Base-by-base conservation (phyloP, 2,329 filamentous ascomycete species). In the Plectosphaerella cucumerina region DNA sequence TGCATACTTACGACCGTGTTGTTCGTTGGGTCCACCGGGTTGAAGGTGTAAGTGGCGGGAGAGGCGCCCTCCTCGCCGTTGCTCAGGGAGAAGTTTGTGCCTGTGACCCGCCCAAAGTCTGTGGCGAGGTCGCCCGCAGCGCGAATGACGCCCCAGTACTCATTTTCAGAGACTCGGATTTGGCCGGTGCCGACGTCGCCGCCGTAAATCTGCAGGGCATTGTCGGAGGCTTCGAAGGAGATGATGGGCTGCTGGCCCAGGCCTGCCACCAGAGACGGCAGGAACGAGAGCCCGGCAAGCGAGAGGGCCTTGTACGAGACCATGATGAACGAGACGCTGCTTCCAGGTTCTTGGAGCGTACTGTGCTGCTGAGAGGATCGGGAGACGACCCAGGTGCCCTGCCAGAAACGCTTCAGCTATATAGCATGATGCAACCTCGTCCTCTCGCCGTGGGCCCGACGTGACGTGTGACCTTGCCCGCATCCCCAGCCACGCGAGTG, bases 71-170 rank as follows among this genome's bases (percentile, higher is more conserved):
- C 58, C 51, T 69, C 60, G 12, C 74, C 76, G 26, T 80, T 81
- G 58, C 77, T 77, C 4, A 83, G 68, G 1, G 82, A 80, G 51
- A 84, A 78, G 63, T 87, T 86, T 22, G 69, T 75, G 9, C 85
- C 84, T 0, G 84, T 87, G 5, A 89, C 84, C n/a, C 82, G 79
- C 15, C 85, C 85, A 67, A 90, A 87, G 64, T 90, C 86, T 4
- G 73, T 61, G 0, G 84, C 83, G 10, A 90, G 74, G 64, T 90
- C 86, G 37, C 82, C 74, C 1, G 84, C 86, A 5, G 83, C 84
- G 22, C 85, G 78, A 49, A 87, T 74, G 1, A 89, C 86, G 51
- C 84, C 86, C 69, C 82, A 85, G 72, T 80, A 86, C 53, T 89
- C 85, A 50, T 79, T 69, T 18, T 65, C 59, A 10, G 80, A 79